Evolutionary conservation across 768 basidiomycete species (phyloP), one percentile per base, ranked within the genome.

Genomic region (Leccinum arenicola): DNA sequence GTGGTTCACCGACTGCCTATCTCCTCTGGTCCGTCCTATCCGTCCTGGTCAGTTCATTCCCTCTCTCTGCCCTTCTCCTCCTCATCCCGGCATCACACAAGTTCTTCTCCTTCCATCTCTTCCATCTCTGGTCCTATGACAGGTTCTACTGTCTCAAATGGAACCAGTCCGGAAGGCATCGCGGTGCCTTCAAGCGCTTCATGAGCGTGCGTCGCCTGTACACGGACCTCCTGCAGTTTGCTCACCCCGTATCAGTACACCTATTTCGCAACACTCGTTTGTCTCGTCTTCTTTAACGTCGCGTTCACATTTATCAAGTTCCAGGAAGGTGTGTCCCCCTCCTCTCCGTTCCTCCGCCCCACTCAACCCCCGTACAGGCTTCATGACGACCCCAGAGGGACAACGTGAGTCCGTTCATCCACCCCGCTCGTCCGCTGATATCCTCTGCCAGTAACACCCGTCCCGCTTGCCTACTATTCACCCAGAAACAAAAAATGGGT

Each of bases 61-160:
- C 1, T 25, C 9, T 25, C 2, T 2, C 7, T 27, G 10, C 2
- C 0, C 9, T 21, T 9, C 25, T 27, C 15, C 15, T 68, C 67
- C 63, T 19, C 15, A 29, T 2, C 17, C 14, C 29, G 29, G 0
- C 1, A 0, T 7, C 8, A 62, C 35, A 15, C 40, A n/a, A 89
- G 90, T 91, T 91, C 68, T 78, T 84, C 56, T 65, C 74, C 49
- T 89, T 90, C 70, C 79, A 91, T 56, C 66, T 88, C 50, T 76
- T 82, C 64, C 91, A 93, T 70, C 80, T 93, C n/a, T 93, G 88
- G 88, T 77, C 76, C 61, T 93, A 91, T 66, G 91, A 93, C 74
- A 80, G 74, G 59, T 89, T 91, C 73, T 79, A 84, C 61, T 91
- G 91, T 72, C 73, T 91, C 50, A 81, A 77, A 72, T 91, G 89